Conservation (phyloP, 129 eudicot genomes). For the sunflower (Helianthus annuus) region HanXRQr2.0-SUNRISE NC_035442.2:167582629-167583128, state of each 20-base stretch:
- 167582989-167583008: slow-evolving; percentile 56
- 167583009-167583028: slow-evolving; percentile 46
- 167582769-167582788: slow-evolving; percentile 3
- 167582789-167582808: slow-evolving; percentile 34
- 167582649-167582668: not conserved
- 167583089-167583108: slow-evolving; percentile 39
- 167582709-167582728: slow-evolving; percentile 78
- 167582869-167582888: slow-evolving; percentile 56
- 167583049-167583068: slow-evolving; percentile 28
- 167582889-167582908: slow-evolving; percentile 37
- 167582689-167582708: slow-evolving; percentile 41
- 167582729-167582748: slow-evolving; percentile 37
- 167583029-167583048: slow-evolving; percentile 13
- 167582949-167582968: slow-evolving; percentile 61
- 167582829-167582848: slow-evolving; percentile 24
- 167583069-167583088: slow-evolving; percentile 29
- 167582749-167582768: slow-evolving; percentile 24
- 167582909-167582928: slow-evolving; percentile 62
- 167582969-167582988: slow-evolving; percentile 47
- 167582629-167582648: not conserved
- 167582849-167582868: slow-evolving; percentile 20
- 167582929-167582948: slow-evolving; percentile 54
- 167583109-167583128: slow-evolving; percentile 29
- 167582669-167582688: slow-evolving; percentile 10
- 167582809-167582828: slow-evolving; percentile 31